phyloP scores from a whole-genome alignment of 768 basidiomycete genomes.

The Infundibulicybe gibba region DNA sequence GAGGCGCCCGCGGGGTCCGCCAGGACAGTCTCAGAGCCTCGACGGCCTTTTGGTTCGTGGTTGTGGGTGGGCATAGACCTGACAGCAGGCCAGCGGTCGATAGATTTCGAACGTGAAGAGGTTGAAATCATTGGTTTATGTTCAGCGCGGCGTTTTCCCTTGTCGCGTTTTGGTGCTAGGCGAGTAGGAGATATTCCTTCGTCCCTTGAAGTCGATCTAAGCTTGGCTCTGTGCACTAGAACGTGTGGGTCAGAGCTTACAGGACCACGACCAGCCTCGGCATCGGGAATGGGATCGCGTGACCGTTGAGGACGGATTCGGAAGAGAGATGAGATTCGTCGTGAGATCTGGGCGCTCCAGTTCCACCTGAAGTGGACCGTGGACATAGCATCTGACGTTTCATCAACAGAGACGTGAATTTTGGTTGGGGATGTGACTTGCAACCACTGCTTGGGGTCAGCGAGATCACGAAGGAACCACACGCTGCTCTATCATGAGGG shows the following conservation, averaged over 20 bases:
- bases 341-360: conserved; percentile 39
- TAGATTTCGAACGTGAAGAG: conserved; percentile 22
- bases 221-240: conserved; percentile 10
- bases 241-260: conserved; percentile 19
- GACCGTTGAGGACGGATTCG: conserved; percentile 28
- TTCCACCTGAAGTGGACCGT: conserved; percentile 60
- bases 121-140: neutral
- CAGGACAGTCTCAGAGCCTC: neutral
- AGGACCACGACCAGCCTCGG: conserved; percentile 9
- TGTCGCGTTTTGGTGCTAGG: conserved; percentile 7
- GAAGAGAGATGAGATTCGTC: conserved; percentile 48
- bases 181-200: neutral
- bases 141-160: conserved; percentile 18
- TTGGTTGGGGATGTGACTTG: conserved; percentile 31
- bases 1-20: conserved; percentile 2
- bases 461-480: conserved; percentile 70
- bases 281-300: neutral
- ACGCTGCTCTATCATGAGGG: conserved; percentile 39
- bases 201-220: neutral
- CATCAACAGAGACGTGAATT: conserved; percentile 65
- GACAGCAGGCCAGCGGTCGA: conserved; percentile 21
- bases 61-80: conserved; percentile 2
- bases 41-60: conserved; percentile 11
- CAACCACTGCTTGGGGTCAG: conserved; percentile 70
- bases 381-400: conserved; percentile 74